phyloP scores from a whole-genome alignment of 192 early-diverging fungal species.

The Bifiguratus adelaidae region DNA sequence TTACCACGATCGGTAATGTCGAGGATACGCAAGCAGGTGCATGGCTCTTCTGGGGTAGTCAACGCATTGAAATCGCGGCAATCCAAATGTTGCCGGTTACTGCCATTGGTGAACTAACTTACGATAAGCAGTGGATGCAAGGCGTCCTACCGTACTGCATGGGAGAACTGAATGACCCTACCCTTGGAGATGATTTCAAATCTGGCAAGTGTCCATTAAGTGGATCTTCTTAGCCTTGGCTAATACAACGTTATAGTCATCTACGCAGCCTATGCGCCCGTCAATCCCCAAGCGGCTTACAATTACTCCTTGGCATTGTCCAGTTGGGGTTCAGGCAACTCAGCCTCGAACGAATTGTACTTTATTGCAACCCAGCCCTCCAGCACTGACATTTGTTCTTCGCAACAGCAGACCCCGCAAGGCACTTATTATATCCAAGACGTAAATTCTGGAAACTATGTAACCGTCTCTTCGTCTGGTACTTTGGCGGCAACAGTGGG shows the following conservation, averaged over 20 bases:
- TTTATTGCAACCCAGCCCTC: conserved; percentile 28
- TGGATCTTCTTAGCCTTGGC: conserved; percentile 20
- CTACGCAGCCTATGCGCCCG: conserved; percentile 27
- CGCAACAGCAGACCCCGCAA: background rate
- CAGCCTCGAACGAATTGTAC: conserved; percentile 33
- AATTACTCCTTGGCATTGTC: conserved; percentile 10
- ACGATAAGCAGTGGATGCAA: conserved; percentile 27
- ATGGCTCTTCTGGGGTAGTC: conserved; percentile 34
- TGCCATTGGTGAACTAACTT: conserved; percentile 23
- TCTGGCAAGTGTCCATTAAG: conserved; percentile 1
- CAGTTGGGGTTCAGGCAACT: conserved; percentile 37
- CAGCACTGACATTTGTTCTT: background rate
- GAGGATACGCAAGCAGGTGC: conserved; percentile 4
- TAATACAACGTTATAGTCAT: conserved; percentile 19
- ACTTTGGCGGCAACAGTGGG: background rate
- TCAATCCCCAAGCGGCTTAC: conserved; percentile 25
- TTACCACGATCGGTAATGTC: conserved; percentile 25
- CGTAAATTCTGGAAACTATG: conserved; percentile 1
- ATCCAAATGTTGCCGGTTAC: conserved; percentile 47
- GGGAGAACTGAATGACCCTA: conserved; percentile 9
- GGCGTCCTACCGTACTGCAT: conserved; percentile 15
- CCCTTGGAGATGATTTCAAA: conserved; percentile 26
- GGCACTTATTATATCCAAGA: conserved; percentile 4
- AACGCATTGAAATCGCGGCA: conserved; percentile 34
- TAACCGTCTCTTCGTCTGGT: background rate